phyloP scores from a whole-genome alignment of 2,329 filamentous ascomycete genomes.

The Periconia sp. region DNA sequence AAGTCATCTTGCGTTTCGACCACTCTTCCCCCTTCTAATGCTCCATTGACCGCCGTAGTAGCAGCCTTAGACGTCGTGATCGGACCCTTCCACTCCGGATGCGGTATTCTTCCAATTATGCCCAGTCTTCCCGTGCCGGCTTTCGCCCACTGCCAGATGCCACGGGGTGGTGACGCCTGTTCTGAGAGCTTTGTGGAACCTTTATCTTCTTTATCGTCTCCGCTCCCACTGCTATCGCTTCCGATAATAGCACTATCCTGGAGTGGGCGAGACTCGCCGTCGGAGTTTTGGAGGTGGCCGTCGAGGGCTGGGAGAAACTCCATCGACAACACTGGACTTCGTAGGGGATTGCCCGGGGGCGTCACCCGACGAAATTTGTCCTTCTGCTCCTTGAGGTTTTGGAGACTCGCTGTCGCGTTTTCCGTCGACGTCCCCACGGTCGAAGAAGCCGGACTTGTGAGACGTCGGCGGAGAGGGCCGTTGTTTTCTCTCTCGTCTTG shows the following conservation, averaged over 20 bases:
- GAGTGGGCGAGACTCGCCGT: conserved; percentile 31
- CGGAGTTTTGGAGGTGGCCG: conserved; percentile 44
- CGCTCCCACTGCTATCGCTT: conserved; percentile 6
- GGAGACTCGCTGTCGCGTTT: conserved; percentile 32
- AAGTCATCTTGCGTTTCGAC: conserved; percentile 35
- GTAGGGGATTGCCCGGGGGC: conserved; percentile 27
- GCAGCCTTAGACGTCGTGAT: conserved; percentile 20
- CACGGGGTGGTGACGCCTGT: conserved; percentile 28
- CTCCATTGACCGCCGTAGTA: conserved; percentile 17
- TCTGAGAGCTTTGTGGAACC: no score
- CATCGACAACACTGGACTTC: conserved; percentile 8
- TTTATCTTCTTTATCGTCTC: neutral
- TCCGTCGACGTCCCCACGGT: conserved; percentile 42
- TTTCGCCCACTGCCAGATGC: conserved; percentile 44
- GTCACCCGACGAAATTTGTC: conserved; percentile 33
- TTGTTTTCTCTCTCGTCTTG: conserved; percentile 30
- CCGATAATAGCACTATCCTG: conserved; percentile 21
- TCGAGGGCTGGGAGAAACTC: conserved; percentile 36
- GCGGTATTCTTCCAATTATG: conserved; percentile 36
- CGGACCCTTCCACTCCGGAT: conserved; percentile 34
- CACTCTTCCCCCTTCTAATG: conserved; percentile 13
- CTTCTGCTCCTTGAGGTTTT: conserved; percentile 31
- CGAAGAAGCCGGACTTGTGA: conserved; percentile 43
- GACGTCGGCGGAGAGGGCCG: conserved; percentile 43
- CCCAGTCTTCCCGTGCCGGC: conserved; percentile 34